phyloP scores from a whole-genome alignment of 78 protist species.

The Speleostelium caveatum region DNA sequence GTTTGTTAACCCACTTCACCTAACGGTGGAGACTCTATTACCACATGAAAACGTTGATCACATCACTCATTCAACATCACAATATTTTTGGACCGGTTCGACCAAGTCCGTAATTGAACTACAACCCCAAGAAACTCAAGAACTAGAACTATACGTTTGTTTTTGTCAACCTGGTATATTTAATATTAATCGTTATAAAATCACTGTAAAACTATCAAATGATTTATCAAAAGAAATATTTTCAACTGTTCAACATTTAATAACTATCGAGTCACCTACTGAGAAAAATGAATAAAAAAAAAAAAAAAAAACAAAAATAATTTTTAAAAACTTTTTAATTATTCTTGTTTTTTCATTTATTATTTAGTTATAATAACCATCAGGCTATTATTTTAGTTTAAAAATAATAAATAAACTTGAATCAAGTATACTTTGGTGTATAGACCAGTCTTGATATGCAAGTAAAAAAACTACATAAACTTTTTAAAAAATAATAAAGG shows the following conservation, averaged over 20 bases:
- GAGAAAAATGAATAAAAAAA: no score
- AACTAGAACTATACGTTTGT: constrained; percentile 25
- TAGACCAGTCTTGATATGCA: no score
- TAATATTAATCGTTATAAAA: constrained; percentile 63
- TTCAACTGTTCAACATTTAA: constrained; percentile 66
- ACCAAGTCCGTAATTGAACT: constrained; percentile 38
- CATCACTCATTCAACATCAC: constrained; percentile 10
- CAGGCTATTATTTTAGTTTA: no score
- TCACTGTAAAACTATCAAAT: constrained; percentile 52
- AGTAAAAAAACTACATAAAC: no score
- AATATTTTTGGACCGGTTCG: constrained; percentile 74
- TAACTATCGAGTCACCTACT: constrained; percentile 51
- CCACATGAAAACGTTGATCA: constrained; percentile 61
- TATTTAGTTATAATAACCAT: no score
- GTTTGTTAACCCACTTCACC: constrained; percentile 1
- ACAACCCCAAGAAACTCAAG: constrained; percentile 27
- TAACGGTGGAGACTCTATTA: constrained; percentile 20
- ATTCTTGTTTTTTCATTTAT: no score
- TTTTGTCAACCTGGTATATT: constrained; percentile 35
- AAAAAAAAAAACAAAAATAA: no score
- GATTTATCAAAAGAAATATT: constrained; percentile 57
- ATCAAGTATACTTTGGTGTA: no score
- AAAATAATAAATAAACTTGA: no score
- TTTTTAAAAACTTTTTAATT: no score
- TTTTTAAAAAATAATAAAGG: no score